phyloP scores from a whole-genome alignment of 106 monocot species.

The Phalaenopsis equestris region DNA sequence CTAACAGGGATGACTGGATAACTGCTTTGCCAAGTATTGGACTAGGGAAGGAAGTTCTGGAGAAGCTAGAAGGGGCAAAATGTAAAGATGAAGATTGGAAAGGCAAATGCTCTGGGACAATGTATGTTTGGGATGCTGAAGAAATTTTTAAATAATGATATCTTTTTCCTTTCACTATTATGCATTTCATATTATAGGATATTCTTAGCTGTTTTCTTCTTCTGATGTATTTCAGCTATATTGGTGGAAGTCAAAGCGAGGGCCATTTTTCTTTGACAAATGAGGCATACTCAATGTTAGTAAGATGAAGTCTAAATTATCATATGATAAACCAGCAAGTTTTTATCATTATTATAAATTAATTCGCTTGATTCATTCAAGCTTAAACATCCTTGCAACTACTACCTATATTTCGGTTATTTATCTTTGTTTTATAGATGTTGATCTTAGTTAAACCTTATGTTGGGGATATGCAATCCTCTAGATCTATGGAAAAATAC shows the following conservation, averaged over 20 bases:
- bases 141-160: not conserved
- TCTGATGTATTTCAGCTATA: conserved; percentile 56
- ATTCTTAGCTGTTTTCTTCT: not conserved
- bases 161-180: not conserved
- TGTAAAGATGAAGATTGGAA: conserved; percentile 71
- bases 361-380: not conserved
- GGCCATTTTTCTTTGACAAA: conserved; percentile 83
- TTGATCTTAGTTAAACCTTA: not conserved
- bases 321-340: not conserved
- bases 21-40: conserved; percentile 72
- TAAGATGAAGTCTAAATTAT: conserved; percentile 2
- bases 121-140: conserved; percentile 43
- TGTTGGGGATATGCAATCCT: no score
- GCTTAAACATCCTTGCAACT: not conserved
- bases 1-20: conserved; percentile 51
- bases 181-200: not conserved
- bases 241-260: conserved; percentile 73
- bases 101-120: conserved; percentile 97
- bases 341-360: not conserved
- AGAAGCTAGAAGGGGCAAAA: conserved; percentile 59
- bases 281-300: conserved; percentile 93
- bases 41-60: conserved; percentile 46
- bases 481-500: no score
- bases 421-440: not conserved
- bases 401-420: no score